These are phyloP conservation scores for Hemerocallis citrina DNA, from an alignment of 106 monocot species.

Conservation along the genomic window DNA sequence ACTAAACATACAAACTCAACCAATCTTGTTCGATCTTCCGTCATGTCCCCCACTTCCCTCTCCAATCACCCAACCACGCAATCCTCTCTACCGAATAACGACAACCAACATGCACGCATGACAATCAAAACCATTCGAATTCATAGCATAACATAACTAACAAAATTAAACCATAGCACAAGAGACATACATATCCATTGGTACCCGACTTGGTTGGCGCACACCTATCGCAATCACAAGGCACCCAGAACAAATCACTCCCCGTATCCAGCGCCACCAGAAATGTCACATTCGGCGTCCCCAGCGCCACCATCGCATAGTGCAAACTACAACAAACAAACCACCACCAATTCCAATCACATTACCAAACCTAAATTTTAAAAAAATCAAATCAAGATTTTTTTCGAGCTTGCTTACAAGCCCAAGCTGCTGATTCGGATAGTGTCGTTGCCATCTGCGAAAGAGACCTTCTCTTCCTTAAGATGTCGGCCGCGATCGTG, in stretches of 20 bases:
- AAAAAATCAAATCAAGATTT: too few relatives aligned
- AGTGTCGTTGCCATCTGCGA: conserved; percentile 45
- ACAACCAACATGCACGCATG: too few relatives aligned
- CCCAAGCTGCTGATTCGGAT: conserved; percentile 40
- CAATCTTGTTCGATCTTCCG: too few relatives aligned
- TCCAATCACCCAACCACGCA: too few relatives aligned
- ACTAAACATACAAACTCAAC: too few relatives aligned
- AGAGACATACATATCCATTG: conserved; percentile 30
- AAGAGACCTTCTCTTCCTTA: conserved; percentile 19
- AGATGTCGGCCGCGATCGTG: conserved; percentile 41
- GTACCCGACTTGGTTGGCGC: conserved; percentile 27
- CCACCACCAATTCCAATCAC: neutral
- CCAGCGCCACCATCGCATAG: conserved; percentile 61
- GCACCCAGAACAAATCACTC: conserved; percentile 89
- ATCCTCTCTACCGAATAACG: too few relatives aligned
- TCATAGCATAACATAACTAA: too few relatives aligned
- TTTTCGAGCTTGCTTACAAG: conserved; percentile 44
- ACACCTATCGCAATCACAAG: conserved; percentile 64
- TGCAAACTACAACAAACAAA: conserved; percentile 44
- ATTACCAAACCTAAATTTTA: too few relatives aligned
- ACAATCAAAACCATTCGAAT: too few relatives aligned
- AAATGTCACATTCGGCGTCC: conserved; percentile 63
- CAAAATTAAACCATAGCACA: too few relatives aligned
- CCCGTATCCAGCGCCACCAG: conserved; percentile 90
- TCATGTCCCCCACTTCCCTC: too few relatives aligned